Evolutionary conservation across 2,329 filamentous ascomycete genomes (phyloP), one percentile per base, ranked within the genome.

Genomic region (Dactylellina parvicollis): DNA sequence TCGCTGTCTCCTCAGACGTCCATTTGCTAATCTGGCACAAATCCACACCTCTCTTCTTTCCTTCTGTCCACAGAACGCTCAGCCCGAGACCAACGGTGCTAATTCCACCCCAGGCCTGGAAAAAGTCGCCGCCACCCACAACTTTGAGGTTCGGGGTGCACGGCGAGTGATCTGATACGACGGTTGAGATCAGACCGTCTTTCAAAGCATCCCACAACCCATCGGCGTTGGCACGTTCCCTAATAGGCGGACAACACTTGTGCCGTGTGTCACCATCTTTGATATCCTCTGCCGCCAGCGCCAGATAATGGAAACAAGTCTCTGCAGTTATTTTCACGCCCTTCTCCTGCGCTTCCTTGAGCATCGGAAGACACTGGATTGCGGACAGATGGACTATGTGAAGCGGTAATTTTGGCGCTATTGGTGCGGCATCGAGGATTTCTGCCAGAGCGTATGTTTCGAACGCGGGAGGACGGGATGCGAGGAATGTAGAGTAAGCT

Each of bases 111-210:
- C 95, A 99, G 0, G 93, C 93, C 2, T 90, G 88, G 82, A 98
- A 95, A 85, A 99, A 98, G 82, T 98, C 92, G 36, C 95, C 95
- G 16, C 82, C 79, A 4, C 78, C 77, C 54, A 80, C 49, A 16
- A 96, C 86, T 81, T 99, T 99, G 60, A 99, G 86, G 79, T 96
- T 89, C 0, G 95, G 94, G 2, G 95, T 98, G 84, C 95, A 98
- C 4, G 95, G 95, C 3, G 92, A 96, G 83, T 99, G 95, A 79
- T 98, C 95, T 0, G 91, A 96, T 1, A 99, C 95, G 28, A 99
- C 86, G 0, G 95, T 98, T 79, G 88, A 87, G 80, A 99, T 93
- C 76, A 96, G 92, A 8, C 92, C 92, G 78, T 93, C 88, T 0
- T 82, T 78, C 77, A 99, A 84, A 81, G 98, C 95, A 5, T 86